These are phyloP conservation scores for Pseudonitzschia multiseries DNA, from an alignment of 108 stramenopile species.

Conservation along the genomic window DNA sequence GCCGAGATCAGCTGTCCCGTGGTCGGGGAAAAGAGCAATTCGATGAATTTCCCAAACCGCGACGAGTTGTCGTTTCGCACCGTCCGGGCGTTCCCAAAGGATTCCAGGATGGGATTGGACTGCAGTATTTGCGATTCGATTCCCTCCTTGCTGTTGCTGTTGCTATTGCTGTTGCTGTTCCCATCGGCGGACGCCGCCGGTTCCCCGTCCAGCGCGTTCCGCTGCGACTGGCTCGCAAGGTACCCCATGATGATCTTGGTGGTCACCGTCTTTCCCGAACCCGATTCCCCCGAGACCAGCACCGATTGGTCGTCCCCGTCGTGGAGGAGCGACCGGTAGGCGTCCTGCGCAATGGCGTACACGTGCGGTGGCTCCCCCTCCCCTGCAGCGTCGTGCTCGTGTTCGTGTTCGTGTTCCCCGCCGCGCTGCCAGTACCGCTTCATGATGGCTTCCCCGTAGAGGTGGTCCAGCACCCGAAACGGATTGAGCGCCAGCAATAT, in stretches of 20 bases:
- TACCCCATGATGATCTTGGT: conserved; percentile 88
- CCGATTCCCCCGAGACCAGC: conserved; percentile 78
- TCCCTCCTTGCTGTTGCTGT: conserved; percentile 2
- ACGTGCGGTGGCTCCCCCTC: conserved; percentile 71
- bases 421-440: conserved; percentile 56
- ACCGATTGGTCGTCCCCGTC: conserved; percentile 53
- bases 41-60: conserved; percentile 96
- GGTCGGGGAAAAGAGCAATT: conserved; percentile 52
- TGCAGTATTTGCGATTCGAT: conserved; percentile 84
- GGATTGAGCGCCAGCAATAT: conserved; percentile 93
- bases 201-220: conserved; percentile 37
- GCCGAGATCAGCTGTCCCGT: conserved; percentile 67
- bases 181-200: not conserved
- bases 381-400: not conserved
- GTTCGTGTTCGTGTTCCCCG: not conserved
- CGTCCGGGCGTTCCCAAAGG: conserved; percentile 91
- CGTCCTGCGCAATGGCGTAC: conserved; percentile 88
- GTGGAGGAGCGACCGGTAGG: conserved; percentile 77
- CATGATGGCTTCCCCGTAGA: conserved; percentile 69
- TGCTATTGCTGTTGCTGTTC: conserved; percentile 6
- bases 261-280: conserved; percentile 88
- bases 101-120: conserved; percentile 89
- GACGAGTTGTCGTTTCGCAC: conserved; percentile 91
- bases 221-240: conserved; percentile 65
- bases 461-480: conserved; percentile 52